Conservation (phyloP, 495 filamentous ascomycete species). For the Evernia prunastri region DNA sequence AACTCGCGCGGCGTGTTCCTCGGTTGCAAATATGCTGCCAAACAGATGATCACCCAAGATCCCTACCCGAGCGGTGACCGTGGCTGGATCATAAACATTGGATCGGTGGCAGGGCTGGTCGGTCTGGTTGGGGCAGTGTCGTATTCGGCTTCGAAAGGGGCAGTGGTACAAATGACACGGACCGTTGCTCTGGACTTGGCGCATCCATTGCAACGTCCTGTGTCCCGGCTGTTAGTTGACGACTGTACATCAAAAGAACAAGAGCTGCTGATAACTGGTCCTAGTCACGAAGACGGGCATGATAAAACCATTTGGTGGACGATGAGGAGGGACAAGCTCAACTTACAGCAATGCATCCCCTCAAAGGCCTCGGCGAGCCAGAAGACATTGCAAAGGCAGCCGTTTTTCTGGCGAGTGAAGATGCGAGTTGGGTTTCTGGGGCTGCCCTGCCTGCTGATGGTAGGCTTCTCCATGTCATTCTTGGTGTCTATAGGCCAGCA, state of each 20-base stretch:
- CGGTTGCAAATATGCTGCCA: constrained; percentile 40
- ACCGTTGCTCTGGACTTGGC: constrained; percentile 48
- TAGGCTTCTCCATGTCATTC: neutral
- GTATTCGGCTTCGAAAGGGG: constrained; percentile 49
- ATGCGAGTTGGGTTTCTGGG: constrained; percentile 44
- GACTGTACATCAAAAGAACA: neutral
- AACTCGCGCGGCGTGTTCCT: constrained; percentile 44
- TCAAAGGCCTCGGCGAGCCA: constrained; percentile 37
- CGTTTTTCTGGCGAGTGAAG: constrained; percentile 47
- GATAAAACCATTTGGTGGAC: constrained; percentile 12
- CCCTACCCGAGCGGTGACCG: constrained; percentile 37
- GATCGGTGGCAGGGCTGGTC: constrained; percentile 40
- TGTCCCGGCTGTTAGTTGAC: constrained; percentile 48
- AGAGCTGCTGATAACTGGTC: neutral
- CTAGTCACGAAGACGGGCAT: constrained; percentile 23
- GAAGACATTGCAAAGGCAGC: constrained; percentile 46
- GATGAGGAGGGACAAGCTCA: constrained; percentile 4
- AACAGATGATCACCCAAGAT: constrained; percentile 47
- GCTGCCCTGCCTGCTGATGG: constrained; percentile 45
- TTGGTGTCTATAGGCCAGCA: neutral
- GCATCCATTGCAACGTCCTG: constrained; percentile 50
- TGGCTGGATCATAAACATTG: constrained; percentile 51
- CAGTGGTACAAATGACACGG: constrained; percentile 45
- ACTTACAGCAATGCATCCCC: constrained; percentile 27
- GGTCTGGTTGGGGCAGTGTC: constrained; percentile 29